Evolutionary conservation across 2,329 filamentous ascomycete species (phyloP).

Genomic region (Apiospora saccharicola): DNA sequence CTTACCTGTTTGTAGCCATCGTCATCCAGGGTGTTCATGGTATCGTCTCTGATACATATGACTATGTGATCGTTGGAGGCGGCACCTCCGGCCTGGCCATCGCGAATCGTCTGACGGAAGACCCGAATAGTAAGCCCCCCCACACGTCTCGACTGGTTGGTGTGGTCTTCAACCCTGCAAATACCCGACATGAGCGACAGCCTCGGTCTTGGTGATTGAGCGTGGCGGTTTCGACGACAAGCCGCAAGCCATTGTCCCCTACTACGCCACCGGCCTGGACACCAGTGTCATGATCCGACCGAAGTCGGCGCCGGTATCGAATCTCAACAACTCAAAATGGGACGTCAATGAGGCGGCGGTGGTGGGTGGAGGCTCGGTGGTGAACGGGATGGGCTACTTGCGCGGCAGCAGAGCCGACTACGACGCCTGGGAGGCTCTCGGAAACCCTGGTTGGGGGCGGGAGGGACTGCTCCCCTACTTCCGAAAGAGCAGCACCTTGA

Average conservation of each 20-base stretch:
- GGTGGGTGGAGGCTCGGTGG: background rate
- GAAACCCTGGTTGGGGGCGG: slow-evolving; percentile 53
- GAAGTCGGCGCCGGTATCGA: background rate
- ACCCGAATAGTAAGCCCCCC: background rate
- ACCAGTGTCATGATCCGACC: background rate
- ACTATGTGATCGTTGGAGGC: slow-evolving; percentile 17
- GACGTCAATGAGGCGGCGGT: background rate
- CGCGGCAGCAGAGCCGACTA: slow-evolving; percentile 43
- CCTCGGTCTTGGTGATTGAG: background rate
- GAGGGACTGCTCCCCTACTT: slow-evolving; percentile 55
- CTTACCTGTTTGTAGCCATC: background rate
- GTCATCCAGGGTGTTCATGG: background rate
- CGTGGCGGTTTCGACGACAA: background rate
- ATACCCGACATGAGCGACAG: background rate
- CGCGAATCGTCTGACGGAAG: slow-evolving; percentile 10
- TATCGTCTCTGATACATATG: background rate
- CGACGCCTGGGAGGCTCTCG: slow-evolving; percentile 51
- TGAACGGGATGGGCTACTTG: background rate
- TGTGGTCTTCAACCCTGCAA: background rate
- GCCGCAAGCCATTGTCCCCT: background rate
- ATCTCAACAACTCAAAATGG: background rate
- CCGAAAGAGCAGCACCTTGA: slow-evolving; percentile 26
- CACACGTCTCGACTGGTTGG: too few relatives aligned
- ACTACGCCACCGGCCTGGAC: background rate
- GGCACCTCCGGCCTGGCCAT: background rate